A percentile compares a stretch with the other conserved stretches of the same genome.
These are phyloP conservation scores for Margaritispora aquatica DNA, from an alignment of 495 filamentous ascomycete species.

Conservation along the genomic window DNA sequence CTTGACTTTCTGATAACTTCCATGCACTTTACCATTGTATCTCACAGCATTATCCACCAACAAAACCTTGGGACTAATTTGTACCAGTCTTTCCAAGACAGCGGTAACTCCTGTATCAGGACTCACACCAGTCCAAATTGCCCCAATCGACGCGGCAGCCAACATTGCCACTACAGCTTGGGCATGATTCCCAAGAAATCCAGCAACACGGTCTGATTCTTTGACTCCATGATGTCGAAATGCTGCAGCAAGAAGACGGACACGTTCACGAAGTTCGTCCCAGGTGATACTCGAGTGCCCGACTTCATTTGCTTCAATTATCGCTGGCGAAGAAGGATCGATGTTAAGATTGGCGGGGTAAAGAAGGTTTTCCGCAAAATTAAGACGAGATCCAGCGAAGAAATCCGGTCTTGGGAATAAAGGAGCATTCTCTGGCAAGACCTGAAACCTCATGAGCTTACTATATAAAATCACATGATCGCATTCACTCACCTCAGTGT, in stretches of 20 bases:
- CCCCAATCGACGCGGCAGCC: conserved; percentile 59
- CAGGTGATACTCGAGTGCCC: conserved; percentile 50
- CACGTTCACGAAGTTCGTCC: conserved; percentile 48
- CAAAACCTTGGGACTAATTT: conserved; percentile 61
- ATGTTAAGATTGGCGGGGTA: conserved; percentile 47
- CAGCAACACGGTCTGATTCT: conserved; percentile 65
- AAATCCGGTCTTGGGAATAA: conserved; percentile 86
- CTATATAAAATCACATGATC: neutral
- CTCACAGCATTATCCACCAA: conserved; percentile 72
- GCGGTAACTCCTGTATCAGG: conserved; percentile 76
- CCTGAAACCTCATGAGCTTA: conserved; percentile 38
- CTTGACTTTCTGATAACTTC: conserved; percentile 60
- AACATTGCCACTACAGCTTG: conserved; percentile 62
- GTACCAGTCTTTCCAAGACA: conserved; percentile 63
- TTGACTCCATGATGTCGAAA: conserved; percentile 53
- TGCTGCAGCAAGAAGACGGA: conserved; percentile 49
- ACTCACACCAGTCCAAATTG: conserved; percentile 60
- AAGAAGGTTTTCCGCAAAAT: conserved; percentile 60
- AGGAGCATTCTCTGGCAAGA: conserved; percentile 53
- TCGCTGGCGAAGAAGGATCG: conserved; percentile 43
- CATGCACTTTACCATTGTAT: conserved; percentile 70
- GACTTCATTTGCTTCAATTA: conserved; percentile 62
- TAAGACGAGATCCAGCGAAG: conserved; percentile 59
- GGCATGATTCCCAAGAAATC: conserved; percentile 62
- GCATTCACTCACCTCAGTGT: conserved; percentile 48